Percentiles rank a stretch among this genome's conserved stretches.
These are phyloP conservation scores for Pichia deserticola DNA, from an alignment of 805 yeast genomes.

Conservation along the genomic window DNA sequence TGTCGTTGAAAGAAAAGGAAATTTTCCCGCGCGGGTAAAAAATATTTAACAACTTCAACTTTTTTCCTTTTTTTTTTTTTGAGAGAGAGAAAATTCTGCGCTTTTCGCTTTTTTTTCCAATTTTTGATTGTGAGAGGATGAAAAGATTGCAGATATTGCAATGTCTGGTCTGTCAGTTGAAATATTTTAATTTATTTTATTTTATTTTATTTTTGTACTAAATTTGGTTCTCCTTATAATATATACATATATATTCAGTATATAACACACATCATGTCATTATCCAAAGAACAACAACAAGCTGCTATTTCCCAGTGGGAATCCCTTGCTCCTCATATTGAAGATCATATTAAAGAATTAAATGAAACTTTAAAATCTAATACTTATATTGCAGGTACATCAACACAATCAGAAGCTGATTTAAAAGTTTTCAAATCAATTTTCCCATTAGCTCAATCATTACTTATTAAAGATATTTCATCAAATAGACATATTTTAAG, in stretches of 20 bases:
- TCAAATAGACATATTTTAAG: conserved; percentile 77
- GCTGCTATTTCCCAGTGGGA: conserved; percentile 59
- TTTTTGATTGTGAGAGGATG: too few relatives aligned
- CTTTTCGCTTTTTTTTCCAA: too few relatives aligned
- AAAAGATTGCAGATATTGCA: too few relatives aligned
- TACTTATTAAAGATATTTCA: conserved; percentile 41
- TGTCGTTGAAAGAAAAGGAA: too few relatives aligned
- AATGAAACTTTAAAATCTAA: conserved; percentile 61
- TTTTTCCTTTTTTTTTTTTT: too few relatives aligned
- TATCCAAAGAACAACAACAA: conserved; percentile 1
- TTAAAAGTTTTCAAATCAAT: conserved; percentile 59
- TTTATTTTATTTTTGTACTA: too few relatives aligned
- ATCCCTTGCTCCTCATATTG: conserved; percentile 46
- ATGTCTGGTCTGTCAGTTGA: neutral
- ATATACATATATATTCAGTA: too few relatives aligned
- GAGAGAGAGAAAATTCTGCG: neutral
- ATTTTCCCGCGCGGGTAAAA: neutral
- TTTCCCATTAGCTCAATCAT: conserved; percentile 54
- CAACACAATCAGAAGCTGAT: conserved; percentile 66
- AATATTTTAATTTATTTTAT: too few relatives aligned
- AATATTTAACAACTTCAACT: too few relatives aligned
- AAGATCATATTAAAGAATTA: conserved; percentile 50
- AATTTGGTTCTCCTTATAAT: too few relatives aligned
- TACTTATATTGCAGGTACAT: conserved; percentile 65
- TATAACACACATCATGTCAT: neutral